These are phyloP conservation scores for Backusella circina DNA, from an alignment of 192 early-diverging fungal genomes.

Conservation along the genomic window DNA sequence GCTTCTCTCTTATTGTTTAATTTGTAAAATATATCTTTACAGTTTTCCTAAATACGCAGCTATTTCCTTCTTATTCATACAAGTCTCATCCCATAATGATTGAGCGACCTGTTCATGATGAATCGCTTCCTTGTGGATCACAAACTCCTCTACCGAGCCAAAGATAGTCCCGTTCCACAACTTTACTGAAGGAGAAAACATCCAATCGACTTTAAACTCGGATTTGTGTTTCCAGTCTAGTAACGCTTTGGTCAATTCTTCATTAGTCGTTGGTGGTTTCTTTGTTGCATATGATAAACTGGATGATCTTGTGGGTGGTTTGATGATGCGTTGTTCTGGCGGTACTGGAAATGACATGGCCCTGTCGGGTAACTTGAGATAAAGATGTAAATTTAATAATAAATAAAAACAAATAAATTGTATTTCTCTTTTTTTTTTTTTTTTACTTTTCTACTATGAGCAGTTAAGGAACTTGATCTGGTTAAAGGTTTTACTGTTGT, in stretches of 20 bases:
- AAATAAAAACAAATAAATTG: background rate
- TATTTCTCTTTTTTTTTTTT: background rate
- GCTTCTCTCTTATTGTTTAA: background rate
- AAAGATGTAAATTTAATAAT: background rate
- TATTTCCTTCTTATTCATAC: background rate
- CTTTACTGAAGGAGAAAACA: background rate
- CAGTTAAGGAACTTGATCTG: background rate
- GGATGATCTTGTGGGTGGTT: background rate
- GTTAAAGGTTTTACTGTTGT: background rate
- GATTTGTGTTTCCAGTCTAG: slow-evolving; percentile 15
- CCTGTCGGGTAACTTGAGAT: background rate
- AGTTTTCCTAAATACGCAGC: slow-evolving; percentile 20
- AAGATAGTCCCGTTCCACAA: slow-evolving; percentile 11
- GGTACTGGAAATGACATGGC: slow-evolving; percentile 3
- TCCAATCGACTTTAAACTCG: slow-evolving; percentile 13
- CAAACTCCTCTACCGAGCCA: slow-evolving; percentile 4
- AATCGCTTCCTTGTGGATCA: background rate
- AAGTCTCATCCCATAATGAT: slow-evolving; percentile 11
- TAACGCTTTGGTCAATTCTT: background rate
- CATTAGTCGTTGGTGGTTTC: background rate
- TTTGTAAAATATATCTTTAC: slow-evolving; percentile 4
- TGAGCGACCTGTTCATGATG: background rate
- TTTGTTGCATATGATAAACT: background rate
- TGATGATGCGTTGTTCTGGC: background rate
- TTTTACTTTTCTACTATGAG: background rate